phyloP scores from a whole-genome alignment of 2,329 filamentous ascomycete species.

The Cercospora brassicicola region DNA sequence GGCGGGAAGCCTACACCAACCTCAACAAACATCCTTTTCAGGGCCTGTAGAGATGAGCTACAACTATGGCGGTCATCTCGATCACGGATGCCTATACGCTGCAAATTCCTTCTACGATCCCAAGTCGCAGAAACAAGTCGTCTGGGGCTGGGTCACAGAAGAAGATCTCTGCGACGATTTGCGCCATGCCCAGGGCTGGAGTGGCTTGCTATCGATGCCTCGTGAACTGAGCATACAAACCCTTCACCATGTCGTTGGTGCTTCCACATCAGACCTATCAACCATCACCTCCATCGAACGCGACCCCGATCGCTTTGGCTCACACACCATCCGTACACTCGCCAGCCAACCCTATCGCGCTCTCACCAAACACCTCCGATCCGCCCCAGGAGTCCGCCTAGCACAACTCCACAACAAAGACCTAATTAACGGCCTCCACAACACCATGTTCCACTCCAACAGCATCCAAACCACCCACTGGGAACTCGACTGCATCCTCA shows the following conservation, averaged over 20 bases:
- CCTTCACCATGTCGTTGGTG: constrained; percentile 41
- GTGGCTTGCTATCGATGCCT: constrained; percentile 51
- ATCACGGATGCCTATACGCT: constrained; percentile 53
- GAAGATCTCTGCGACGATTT: constrained; percentile 50
- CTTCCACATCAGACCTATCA: constrained; percentile 41
- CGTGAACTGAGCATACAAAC: constrained; percentile 47
- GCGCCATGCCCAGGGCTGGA: constrained; percentile 52
- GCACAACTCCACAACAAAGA: constrained; percentile 8
- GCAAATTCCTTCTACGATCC: constrained; percentile 53
- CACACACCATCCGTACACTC: constrained; percentile 48
- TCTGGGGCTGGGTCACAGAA: constrained; percentile 55
- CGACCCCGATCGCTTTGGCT: constrained; percentile 29
- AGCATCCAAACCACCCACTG: constrained; percentile 22
- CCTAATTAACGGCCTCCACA: neutral
- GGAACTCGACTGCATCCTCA: constrained; percentile 31
- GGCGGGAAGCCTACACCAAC: constrained; percentile 38
- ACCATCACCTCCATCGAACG: constrained; percentile 48
- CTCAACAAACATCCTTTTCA: neutral
- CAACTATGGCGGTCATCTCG: constrained; percentile 49
- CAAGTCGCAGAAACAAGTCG: constrained; percentile 42
- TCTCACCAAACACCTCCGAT: constrained; percentile 33
- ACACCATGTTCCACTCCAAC: constrained; percentile 13
- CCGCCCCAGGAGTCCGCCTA: constrained; percentile 14
- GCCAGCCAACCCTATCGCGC: constrained; percentile 33
- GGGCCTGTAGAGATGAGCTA: constrained; percentile 37